Evolutionary conservation across 179 eudicot genomes (phyloP).

Genomic region (Carnegiea gigantea): DNA sequence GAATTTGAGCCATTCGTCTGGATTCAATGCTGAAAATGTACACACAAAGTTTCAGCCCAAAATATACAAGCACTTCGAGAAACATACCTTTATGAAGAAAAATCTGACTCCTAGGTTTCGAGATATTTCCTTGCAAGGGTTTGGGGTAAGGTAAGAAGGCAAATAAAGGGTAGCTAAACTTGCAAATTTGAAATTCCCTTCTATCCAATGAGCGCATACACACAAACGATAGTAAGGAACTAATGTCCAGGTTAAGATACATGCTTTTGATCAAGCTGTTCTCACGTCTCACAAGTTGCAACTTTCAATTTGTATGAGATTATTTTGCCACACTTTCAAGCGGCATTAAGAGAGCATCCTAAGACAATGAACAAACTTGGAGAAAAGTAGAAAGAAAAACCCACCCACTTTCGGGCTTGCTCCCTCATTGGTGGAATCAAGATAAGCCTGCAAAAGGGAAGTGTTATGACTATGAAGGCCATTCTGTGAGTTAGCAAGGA

Average conservation of each 20-base stretch:
- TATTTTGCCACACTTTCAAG: too few relatives aligned
- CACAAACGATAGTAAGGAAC: neutral
- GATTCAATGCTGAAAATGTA: conserved; percentile 62
- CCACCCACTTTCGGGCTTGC: conserved; percentile 56
- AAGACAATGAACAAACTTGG: neutral
- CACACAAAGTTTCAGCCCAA: conserved; percentile 17
- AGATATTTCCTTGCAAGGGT: neutral
- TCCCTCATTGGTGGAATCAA: conserved; percentile 63
- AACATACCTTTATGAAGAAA: neutral
- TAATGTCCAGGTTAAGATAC: neutral
- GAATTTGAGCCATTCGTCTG: conserved; percentile 88
- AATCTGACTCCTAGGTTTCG: neutral
- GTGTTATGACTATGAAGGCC: neutral
- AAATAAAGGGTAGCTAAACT: neutral
- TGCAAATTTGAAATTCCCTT: neutral
- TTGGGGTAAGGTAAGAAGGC: neutral
- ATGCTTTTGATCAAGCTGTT: neutral
- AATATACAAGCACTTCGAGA: neutral
- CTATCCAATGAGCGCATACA: neutral
- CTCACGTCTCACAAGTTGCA: neutral
- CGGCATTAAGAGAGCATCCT: too few relatives aligned
- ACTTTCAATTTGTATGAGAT: neutral
- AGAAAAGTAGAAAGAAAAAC: conserved; percentile 18
- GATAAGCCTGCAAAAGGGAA: conserved; percentile 53
- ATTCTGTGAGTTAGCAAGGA: neutral